Evolutionary conservation across 139 green algal species (phyloP).

Genomic region (Micractinium conductrix): DNA sequence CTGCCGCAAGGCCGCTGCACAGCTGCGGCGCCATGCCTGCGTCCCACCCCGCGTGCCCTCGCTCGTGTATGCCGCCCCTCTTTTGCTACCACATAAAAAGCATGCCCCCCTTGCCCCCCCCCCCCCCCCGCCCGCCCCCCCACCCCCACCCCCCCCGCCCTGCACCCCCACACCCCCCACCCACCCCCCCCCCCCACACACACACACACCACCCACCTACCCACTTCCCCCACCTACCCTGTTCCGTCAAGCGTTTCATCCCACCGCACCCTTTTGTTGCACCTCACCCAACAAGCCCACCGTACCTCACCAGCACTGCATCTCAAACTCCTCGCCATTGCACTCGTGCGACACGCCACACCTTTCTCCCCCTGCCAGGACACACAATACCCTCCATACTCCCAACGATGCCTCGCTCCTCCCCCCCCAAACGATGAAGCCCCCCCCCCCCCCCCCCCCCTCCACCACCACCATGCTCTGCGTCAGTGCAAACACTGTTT

Average conservation of each 20-base stretch:
- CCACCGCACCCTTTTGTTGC: too few relatives aligned
- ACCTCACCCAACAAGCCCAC: too few relatives aligned
- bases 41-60: too few relatives aligned
- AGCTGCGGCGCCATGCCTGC: background rate
- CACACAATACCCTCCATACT: background rate
- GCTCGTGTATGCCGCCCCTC: background rate
- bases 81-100: too few relatives aligned
- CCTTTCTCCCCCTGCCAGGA: background rate
- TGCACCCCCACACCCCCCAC: background rate
- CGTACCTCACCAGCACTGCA: too few relatives aligned
- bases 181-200: background rate
- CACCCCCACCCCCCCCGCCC: background rate
- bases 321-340: too few relatives aligned
- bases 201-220: background rate
- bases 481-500: background rate
- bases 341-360: background rate
- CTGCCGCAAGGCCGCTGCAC: background rate
- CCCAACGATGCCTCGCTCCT: background rate
- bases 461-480: background rate
- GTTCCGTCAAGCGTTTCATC: too few relatives aligned
- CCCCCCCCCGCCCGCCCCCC: too few relatives aligned
- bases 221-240: too few relatives aligned
- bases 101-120: background rate
- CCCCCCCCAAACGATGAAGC: background rate
- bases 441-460: too few relatives aligned